These are phyloP conservation scores for Fusarium coicis DNA, from an alignment of 2,329 filamentous ascomycete genomes.

Conservation along the genomic window DNA sequence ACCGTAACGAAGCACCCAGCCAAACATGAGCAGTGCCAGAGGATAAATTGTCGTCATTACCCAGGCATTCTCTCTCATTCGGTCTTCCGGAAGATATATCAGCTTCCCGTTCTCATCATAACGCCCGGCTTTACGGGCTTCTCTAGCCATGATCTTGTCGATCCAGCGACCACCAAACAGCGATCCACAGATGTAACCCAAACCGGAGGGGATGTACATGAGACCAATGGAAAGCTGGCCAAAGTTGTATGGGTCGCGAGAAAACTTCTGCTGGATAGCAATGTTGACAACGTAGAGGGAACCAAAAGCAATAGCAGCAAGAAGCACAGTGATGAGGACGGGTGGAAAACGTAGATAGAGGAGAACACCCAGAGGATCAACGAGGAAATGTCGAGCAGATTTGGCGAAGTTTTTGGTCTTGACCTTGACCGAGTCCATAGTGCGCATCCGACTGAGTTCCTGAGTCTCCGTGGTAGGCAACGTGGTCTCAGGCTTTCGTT, in stretches of 20 bases:
- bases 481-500: conserved; percentile 40
- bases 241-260: conserved; percentile 73
- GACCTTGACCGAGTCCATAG: conserved; percentile 68
- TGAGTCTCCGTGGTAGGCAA: conserved; percentile 5
- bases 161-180: conserved; percentile 80
- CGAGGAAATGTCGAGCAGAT: conserved; percentile 68
- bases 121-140: conserved; percentile 75
- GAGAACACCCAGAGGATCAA: conserved; percentile 79
- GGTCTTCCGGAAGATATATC: conserved; percentile 79
- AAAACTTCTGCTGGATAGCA: conserved; percentile 77
- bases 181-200: conserved; percentile 78
- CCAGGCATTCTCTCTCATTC: conserved; percentile 86
- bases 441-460: conserved; percentile 62
- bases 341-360: conserved; percentile 78
- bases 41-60: conserved; percentile 78
- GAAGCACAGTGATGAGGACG: conserved; percentile 77
- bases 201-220: conserved; percentile 78
- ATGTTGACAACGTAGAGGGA: conserved; percentile 83
- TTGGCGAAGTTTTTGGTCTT: conserved; percentile 65
- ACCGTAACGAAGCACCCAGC: conserved; percentile 76
- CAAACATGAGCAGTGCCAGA: conserved; percentile 76
- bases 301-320: conserved; percentile 79
- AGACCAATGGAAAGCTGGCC: conserved; percentile 75
- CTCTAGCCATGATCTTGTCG: conserved; percentile 81
- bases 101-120: conserved; percentile 74